Percentiles rank a stretch among this genome's conserved stretches.
These are phyloP conservation scores for Xylariales sp. DNA, from an alignment of 2,329 filamentous ascomycete genomes.

Conservation along the genomic window DNA sequence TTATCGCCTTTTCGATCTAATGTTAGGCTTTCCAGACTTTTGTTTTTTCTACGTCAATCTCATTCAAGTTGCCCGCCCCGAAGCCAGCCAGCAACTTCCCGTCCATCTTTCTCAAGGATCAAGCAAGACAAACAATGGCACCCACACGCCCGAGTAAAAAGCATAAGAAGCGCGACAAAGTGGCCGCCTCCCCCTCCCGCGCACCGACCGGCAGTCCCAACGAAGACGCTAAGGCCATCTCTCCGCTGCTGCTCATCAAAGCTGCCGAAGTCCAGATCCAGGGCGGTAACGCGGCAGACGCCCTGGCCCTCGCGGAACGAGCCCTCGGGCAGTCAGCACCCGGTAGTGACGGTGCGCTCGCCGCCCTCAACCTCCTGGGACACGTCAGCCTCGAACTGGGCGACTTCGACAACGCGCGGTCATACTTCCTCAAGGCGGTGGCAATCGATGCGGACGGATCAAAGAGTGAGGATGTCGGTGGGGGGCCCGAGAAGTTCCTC, in stretches of 20 bases:
- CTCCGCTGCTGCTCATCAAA: slow-evolving; percentile 26
- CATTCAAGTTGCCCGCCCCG: not conserved
- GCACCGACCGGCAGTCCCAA: slow-evolving; percentile 13
- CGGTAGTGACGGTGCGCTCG: slow-evolving; percentile 47
- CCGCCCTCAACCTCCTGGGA: slow-evolving; percentile 70
- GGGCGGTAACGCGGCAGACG: slow-evolving; percentile 25
- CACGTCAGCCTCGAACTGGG: slow-evolving; percentile 81
- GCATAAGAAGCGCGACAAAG: slow-evolving; percentile 24
- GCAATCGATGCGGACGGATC: slow-evolving; percentile 71
- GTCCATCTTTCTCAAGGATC: not conserved
- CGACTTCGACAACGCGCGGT: slow-evolving; percentile 69
- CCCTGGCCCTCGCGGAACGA: slow-evolving; percentile 23
- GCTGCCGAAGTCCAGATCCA: slow-evolving; percentile 28
- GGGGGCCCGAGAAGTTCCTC: slow-evolving; percentile 88
- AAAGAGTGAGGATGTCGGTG: slow-evolving; percentile 65
- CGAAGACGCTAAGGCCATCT: slow-evolving; percentile 19
- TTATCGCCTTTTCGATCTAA: slow-evolving; percentile 4
- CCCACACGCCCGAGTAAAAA: slow-evolving; percentile 29
- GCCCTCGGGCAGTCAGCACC: slow-evolving; percentile 22
- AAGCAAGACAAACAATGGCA: slow-evolving; percentile 19
- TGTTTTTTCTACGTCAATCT: slow-evolving; percentile 5
- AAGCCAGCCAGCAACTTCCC: not conserved
- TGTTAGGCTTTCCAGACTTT: slow-evolving; percentile 1
- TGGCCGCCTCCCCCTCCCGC: slow-evolving; percentile 19
- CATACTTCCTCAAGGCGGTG: slow-evolving; percentile 69